phyloP scores from a whole-genome alignment of 176 grass and related monocot species.

The Cenchrus americanus region DNA sequence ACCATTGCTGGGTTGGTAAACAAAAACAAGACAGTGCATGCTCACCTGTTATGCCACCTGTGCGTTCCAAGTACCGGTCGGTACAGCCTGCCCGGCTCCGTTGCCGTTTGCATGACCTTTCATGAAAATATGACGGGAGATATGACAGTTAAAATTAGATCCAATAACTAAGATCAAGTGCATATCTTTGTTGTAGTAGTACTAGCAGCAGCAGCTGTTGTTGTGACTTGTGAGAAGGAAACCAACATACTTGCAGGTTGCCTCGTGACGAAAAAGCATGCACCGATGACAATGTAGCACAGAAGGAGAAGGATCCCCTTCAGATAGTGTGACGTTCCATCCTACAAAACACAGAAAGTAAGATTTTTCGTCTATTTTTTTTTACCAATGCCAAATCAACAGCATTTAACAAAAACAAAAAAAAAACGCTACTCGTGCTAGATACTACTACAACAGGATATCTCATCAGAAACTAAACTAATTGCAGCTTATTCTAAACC shows the following conservation, averaged over 20 bases:
- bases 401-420: neutral
- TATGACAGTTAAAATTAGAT: neutral
- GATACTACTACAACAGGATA: neutral
- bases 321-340: constrained; percentile 86
- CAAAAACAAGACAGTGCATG: constrained; percentile 31
- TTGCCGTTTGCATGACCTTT: constrained; percentile 35
- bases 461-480: neutral
- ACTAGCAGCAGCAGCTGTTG: neutral
- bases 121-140: neutral
- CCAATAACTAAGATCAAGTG: neutral
- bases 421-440: neutral
- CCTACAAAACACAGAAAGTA: constrained; percentile 36
- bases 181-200: neutral
- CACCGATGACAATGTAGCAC: constrained; percentile 79
- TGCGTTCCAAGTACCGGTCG: constrained; percentile 31
- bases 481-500: neutral
- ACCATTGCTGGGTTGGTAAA: neutral
- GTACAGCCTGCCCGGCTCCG: constrained; percentile 24
- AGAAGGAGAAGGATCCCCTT: constrained; percentile 83
- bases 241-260: constrained; percentile 55
- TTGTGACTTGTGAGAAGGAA: neutral
- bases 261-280: constrained; percentile 80
- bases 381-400: neutral
- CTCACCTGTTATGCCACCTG: constrained; percentile 55
- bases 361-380: neutral